phyloP scores from a whole-genome alignment of 2,329 filamentous ascomycete species.

The Cryphonectria radicalis region DNA sequence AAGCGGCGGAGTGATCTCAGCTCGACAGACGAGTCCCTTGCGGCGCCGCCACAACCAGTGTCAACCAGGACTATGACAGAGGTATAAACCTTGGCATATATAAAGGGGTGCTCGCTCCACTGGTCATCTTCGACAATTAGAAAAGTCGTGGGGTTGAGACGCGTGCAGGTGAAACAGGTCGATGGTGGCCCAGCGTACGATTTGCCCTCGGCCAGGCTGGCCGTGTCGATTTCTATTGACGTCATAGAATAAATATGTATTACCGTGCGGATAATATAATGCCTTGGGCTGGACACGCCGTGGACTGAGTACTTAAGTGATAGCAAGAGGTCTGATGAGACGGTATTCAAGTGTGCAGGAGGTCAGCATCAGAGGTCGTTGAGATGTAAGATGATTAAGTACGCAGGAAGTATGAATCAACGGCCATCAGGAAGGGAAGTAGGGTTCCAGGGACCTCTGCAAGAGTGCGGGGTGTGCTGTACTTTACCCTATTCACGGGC shows the following conservation, averaged over 20 bases:
- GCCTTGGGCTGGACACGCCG: not conserved
- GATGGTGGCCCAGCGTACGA: not conserved
- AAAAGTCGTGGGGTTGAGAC: slow-evolving; percentile 49
- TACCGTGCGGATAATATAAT: not conserved
- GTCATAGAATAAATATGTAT: not conserved
- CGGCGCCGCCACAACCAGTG: slow-evolving; percentile 48
- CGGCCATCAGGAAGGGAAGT: not conserved
- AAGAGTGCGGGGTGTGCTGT: not conserved
- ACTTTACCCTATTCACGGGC: not conserved
- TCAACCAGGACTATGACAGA: slow-evolving; percentile 46
- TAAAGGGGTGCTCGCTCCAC: slow-evolving; percentile 48
- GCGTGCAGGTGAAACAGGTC: slow-evolving; percentile 26
- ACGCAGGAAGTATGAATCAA: not conserved
- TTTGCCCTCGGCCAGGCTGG: not conserved
- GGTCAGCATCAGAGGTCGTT: not conserved
- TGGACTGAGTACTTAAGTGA: not conserved
- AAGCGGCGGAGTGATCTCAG: slow-evolving; percentile 43
- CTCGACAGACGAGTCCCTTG: slow-evolving; percentile 34
- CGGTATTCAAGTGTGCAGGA: not conserved
- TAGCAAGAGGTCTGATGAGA: not conserved
- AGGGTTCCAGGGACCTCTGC: not conserved
- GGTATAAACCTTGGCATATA: slow-evolving; percentile 50
- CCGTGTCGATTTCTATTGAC: not conserved
- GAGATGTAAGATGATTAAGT: not conserved
- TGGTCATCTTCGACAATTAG: slow-evolving; percentile 48